Evolutionary conservation across 129 eudicot genomes (phyloP), one percentile per base, ranked within the genome.

Genomic region (Flaveria linearis): DNA sequence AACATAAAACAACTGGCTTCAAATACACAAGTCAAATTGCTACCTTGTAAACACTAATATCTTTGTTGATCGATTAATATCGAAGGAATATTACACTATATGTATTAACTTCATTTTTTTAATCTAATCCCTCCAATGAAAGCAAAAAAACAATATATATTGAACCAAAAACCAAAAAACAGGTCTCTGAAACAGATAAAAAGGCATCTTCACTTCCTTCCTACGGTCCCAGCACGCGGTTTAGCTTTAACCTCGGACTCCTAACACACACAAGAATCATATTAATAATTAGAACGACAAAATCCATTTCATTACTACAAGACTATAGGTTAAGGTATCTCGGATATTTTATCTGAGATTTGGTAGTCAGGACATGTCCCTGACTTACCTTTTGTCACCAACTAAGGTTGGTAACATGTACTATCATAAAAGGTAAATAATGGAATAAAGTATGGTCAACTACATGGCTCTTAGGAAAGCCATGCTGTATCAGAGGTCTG

Each of bases 241-340:
- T 92, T 92, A 76, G 84, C 87, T 81, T 92, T 92, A 30, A 92
- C 93, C 83, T 92, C 97, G 33, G 84, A 61, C 68, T 92, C 97
- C 97, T 92, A 82, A 56, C 74, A 68, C 57, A 68, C 78, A 70
- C 56, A 28, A 72, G 49, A 42, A 66, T 36, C 63, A 66, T 65
- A 36, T 65, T 66, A 64, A 53, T 73, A 46, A 74, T 41, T 4
- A 56, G 15, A 49, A 46, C n/a, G 0, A 45, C 51, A 43, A 26
- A 42, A n/a, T 1, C 50, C 18, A 10, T 26, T 26, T 49, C 36
- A 71, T 16, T n/a, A n/a, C n/a, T n/a, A n/a, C n/a, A n/a, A n/a
- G n/a, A n/a, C n/a, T n/a, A n/a, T n/a, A n/a, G n/a, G n/a, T n/a
- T n/a, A n/a, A n/a, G n/a, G n/a, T n/a, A n/a, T n/a, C n/a, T n/a